A percentile compares a stretch with the other conserved stretches of the same genome.
Evolutionary conservation across 176 grass and related monocot species (phyloP).

Genomic region (Cocos nucifera): DNA sequence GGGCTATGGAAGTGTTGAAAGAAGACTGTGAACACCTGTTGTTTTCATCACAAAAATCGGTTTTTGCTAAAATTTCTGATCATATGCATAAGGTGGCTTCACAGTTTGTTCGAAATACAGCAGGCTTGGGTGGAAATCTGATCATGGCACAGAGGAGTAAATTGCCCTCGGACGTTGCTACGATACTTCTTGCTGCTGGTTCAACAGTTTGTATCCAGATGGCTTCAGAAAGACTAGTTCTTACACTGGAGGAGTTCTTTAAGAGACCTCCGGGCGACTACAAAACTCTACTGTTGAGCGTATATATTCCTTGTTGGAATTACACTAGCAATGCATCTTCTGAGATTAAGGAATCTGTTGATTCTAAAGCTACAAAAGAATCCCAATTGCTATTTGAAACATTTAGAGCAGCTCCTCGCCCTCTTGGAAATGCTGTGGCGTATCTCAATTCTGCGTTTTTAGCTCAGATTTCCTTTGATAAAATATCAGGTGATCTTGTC

Average conservation of each 20-base stretch:
- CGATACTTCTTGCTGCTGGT: slow-evolving; percentile 68
- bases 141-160: slow-evolving; percentile 67
- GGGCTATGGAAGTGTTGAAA: slow-evolving; percentile 49
- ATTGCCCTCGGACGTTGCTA: slow-evolving; percentile 72
- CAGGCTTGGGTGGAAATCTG: slow-evolving; percentile 80
- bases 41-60: slow-evolving; percentile 8
- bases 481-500: slow-evolving; percentile 33
- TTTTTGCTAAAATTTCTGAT: slow-evolving; percentile 74
- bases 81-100: slow-evolving; percentile 90
- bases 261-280: slow-evolving; percentile 62
- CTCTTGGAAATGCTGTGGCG: slow-evolving; percentile 58
- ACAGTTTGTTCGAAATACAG: slow-evolving; percentile 69
- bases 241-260: slow-evolving; percentile 62
- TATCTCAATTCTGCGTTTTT: slow-evolving; percentile 90
- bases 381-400: slow-evolving; percentile 58
- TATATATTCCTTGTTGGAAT: slow-evolving; percentile 50
- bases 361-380: slow-evolving; percentile 4
- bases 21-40: slow-evolving; percentile 12
- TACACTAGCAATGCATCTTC: background rate
- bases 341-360: slow-evolving; percentile 1
- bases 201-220: slow-evolving; percentile 45
- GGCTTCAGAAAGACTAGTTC: slow-evolving; percentile 35
- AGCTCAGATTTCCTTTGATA: slow-evolving; percentile 41
- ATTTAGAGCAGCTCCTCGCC: slow-evolving; percentile 60
- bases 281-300: slow-evolving; percentile 51